phyloP scores from a whole-genome alignment of 495 filamentous ascomycete genomes.

The Tricharina praecox region DNA sequence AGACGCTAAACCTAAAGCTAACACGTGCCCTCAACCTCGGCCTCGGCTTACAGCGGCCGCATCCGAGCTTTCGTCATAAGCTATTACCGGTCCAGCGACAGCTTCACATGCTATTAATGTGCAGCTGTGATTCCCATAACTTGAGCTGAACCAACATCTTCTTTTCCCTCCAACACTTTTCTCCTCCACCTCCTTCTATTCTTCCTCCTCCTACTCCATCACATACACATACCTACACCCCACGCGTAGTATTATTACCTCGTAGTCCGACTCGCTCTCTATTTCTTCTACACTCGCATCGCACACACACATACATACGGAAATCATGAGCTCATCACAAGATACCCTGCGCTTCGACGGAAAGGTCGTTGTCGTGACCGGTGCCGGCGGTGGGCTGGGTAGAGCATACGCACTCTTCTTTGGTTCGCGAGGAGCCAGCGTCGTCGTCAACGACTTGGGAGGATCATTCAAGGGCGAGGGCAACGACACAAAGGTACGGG shows the following conservation, averaged over 20 bases:
- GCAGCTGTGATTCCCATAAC: too few relatives aligned
- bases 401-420: constrained; percentile 90
- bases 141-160: background rate
- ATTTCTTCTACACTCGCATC: background rate
- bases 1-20: too few relatives aligned
- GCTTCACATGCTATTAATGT: background rate
- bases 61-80: background rate
- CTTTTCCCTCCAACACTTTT: background rate
- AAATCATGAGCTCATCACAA: constrained; percentile 12
- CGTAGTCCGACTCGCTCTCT: background rate
- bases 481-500: constrained; percentile 63
- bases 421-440: constrained; percentile 76
- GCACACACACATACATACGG: constrained; percentile 5
- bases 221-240: background rate
- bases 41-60: background rate
- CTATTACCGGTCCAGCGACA: background rate
- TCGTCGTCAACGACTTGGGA: constrained; percentile 94
- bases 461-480: constrained; percentile 91
- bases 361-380: constrained; percentile 93
- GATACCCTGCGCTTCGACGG: constrained; percentile 69
- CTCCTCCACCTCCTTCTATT: background rate
- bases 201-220: background rate
- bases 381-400: constrained; percentile 85
- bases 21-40: background rate
- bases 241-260: background rate